phyloP scores from a whole-genome alignment of 345 rosid species.

The Geranium brycei region DNA sequence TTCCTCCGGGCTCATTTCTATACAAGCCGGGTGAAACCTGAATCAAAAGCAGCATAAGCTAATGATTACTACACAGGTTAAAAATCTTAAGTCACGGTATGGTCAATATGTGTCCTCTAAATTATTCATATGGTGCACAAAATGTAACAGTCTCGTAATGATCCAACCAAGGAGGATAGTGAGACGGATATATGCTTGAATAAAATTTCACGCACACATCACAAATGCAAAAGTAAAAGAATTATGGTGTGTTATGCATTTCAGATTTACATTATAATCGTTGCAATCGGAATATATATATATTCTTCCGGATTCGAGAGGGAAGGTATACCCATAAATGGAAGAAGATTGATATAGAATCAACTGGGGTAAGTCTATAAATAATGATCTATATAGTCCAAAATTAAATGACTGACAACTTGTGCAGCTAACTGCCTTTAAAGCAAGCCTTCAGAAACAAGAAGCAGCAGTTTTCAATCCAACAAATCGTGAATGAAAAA shows the following conservation, averaged over 20 bases:
- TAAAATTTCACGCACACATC: conserved; percentile 1
- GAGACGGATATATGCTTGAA: not conserved
- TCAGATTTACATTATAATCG: no score
- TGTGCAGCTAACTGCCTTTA: no score
- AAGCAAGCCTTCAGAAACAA: no score
- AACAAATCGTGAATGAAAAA: not conserved
- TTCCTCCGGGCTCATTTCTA: conserved; percentile 72
- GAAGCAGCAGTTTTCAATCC: no score
- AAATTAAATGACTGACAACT: no score
- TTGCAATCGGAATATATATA: no score
- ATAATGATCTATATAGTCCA: no score
- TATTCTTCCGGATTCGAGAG: no score
- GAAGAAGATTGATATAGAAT: not conserved
- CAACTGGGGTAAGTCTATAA: not conserved
- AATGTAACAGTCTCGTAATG: no score
- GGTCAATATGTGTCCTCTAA: conserved; percentile 1
- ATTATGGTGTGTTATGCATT: no score
- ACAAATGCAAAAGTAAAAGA: not conserved
- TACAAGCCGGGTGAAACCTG: conserved; percentile 99
- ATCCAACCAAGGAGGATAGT: no score
- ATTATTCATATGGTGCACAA: conserved; percentile 3
- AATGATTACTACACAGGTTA: conserved; percentile 12
- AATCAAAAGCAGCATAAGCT: conserved; percentile 35
- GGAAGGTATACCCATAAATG: not conserved
- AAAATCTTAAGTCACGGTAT: conserved; percentile 7